Base-by-base conservation (phyloP, 805 yeast genomes). In the Isabelozyma rhagii region DNA sequence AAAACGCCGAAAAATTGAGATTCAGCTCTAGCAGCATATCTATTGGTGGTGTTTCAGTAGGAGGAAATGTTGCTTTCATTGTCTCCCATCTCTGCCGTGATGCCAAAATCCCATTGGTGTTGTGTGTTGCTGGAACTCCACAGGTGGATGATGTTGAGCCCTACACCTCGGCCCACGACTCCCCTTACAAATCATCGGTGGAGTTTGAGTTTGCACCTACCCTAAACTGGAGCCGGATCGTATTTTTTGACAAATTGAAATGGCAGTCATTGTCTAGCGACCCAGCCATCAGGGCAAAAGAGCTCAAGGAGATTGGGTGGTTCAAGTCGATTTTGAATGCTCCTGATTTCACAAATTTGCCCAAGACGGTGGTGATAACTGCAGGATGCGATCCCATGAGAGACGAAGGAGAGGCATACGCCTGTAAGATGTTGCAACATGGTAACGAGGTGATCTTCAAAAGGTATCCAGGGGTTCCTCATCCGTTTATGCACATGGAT, bases 401-500 rank as follows among this genome's bases (percentile, higher is more conserved):
- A 45, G 64, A 62, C 44, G 70, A 64, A 49, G 70, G 70, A 18
- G 62, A 63, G 49, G 63, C 60, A 4, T 66, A 66, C 48, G 67
- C 67, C 17, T 51, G 55, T 13, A 62, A 59, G 44, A 47, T 66
- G 49, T 42, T 63, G 39, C 53, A 55, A 11, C 44, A 61, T 50
- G 64, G 64, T 14, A 59, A 59, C 45, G 66, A 63, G 29, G 63
- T 61, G 4, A 56, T 60, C 9, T 59, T 59, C 48, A 61, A 63
- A 43, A 53, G 68, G 29, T 63, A 58, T 45, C 62, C 61, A 4
- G 71, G 71, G 10, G 68, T 65, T 27, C 68, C 68, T 5, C 69
- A 66, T 51, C 67, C 68, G 2, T 66, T 64, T 50, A 60, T 64
- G 63, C 69, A 66, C 45, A 66, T 66, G 70, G 67, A 66, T 51